A percentile compares a stretch with the other conserved stretches of the same genome.
Evolutionary conservation across 2,329 filamentous ascomycete species (phyloP).

Genomic region (Penicillium sp.): DNA sequence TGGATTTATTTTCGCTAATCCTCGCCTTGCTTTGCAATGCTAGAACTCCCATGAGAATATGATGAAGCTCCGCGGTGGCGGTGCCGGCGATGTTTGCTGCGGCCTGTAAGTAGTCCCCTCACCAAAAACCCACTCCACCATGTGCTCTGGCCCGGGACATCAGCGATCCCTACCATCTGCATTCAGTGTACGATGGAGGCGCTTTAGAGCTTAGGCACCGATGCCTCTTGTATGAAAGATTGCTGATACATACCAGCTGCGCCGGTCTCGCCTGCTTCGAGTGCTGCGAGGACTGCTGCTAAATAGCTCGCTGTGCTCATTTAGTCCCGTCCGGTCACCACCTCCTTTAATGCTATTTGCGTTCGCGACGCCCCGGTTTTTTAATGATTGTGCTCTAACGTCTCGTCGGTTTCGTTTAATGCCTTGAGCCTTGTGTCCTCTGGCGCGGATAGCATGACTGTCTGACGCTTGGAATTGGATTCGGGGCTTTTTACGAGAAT

Average conservation of each 20-base stretch:
- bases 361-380: background rate
- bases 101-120: constrained; percentile 28
- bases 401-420: background rate
- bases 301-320: constrained; percentile 4
- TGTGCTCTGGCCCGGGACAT: background rate
- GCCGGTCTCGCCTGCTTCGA: constrained; percentile 35
- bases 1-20: background rate
- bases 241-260: constrained; percentile 23
- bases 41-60: constrained; percentile 23
- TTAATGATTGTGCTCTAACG: background rate
- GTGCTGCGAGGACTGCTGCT: constrained; percentile 36
- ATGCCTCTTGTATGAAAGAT: background rate
- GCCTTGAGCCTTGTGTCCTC: background rate
- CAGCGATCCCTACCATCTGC: background rate
- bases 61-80: constrained; percentile 35
- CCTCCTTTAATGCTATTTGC: background rate
- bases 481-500: background rate
- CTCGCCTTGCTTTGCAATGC: background rate
- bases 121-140: background rate
- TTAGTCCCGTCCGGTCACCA: background rate
- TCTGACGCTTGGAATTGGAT: background rate
- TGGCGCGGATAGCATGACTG: background rate
- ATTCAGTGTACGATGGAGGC: background rate
- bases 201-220: too few relatives aligned
- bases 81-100: constrained; percentile 33